phyloP scores from a whole-genome alignment of 2,329 filamentous ascomycete species.

The Penicillium sp. region DNA sequence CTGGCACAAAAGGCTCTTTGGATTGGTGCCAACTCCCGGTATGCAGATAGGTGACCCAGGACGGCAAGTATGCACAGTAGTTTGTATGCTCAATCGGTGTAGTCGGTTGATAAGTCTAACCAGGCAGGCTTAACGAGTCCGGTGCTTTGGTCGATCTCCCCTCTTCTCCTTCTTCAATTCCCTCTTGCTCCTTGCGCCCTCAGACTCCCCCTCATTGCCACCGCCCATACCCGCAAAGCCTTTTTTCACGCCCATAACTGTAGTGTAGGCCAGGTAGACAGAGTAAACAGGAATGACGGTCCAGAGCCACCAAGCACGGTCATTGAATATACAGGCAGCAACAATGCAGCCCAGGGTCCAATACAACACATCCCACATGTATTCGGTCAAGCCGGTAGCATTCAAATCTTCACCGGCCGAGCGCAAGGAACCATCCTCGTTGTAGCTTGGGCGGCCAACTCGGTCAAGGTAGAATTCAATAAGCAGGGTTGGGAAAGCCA shows the following conservation, averaged over 20 bases:
- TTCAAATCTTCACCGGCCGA: constrained; percentile 84
- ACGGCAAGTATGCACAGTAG: neutral
- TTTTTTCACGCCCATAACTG: constrained; percentile 49
- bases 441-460: constrained; percentile 75
- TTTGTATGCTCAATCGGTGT: neutral
- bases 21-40: neutral
- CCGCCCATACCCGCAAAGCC: constrained; percentile 45
- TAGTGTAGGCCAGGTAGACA: constrained; percentile 47
- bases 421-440: constrained; percentile 66
- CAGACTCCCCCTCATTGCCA: constrained; percentile 25
- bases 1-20: neutral
- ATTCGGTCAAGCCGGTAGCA: constrained; percentile 87
- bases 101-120: neutral
- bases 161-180: constrained; percentile 57
- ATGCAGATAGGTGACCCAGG: neutral
- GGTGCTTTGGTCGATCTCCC: constrained; percentile 32
- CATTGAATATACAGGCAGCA: constrained; percentile 74
- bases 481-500: constrained; percentile 72
- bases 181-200: constrained; percentile 48
- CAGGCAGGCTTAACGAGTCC: neutral
- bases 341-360: constrained; percentile 82
- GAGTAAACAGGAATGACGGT: constrained; percentile 52
- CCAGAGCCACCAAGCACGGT: constrained; percentile 73
- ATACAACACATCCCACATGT: constrained; percentile 97
- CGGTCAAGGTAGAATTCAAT: constrained; percentile 86